Evolutionary conservation across 2,329 filamentous ascomycete genomes (phyloP), one percentile per base, ranked within the genome.

Genomic region (Hortaea werneckii): DNA sequence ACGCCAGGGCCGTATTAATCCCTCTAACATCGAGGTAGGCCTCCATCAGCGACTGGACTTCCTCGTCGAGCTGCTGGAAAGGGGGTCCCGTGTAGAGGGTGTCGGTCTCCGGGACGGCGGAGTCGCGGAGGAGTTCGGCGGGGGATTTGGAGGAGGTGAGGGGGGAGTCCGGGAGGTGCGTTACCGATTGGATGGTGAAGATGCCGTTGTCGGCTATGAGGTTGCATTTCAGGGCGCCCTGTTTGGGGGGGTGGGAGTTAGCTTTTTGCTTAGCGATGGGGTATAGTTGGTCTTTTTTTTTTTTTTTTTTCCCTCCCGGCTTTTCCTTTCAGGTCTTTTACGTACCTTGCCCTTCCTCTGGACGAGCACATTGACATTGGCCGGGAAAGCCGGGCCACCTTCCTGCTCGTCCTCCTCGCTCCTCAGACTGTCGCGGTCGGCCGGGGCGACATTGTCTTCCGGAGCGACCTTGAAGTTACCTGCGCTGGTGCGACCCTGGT

Each of bases 21-120:
- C 90, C 92, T 58, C 92, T 80, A 77, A 95, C 92, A 68, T 95
- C 88, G 53, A 98, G 78, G 73, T 90, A 98, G 58, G 84, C 80
- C 77, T 96, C 90, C 65, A 96, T 76, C 58, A 95, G 77, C 44
- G 87, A 77, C 75, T 96, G 90, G 39, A 98, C 79, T 65, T 96
- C 90, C 72, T 95, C 88, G 64, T 98, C 92, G 48, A 98, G 80
- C 73, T 87, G 94, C 69, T 81, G 83, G 67, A 95, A 96, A 45
- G 87, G 85, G 50, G 92, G 92, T 46, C 92, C 92, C 37, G 86
- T 83, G 73, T 96, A 98, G 56, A 88, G 69, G 53, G 81, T 80
- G 65, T 94, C 87, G 20, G 20, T 20, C 20, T 20, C 20, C 4
- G 20, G 20, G 2, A 4, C 20, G 12, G 54, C 46, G 13, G 51